Evolutionary conservation across 2,329 filamentous ascomycete species (phyloP).

Genomic region (Pleurostoma richardsiae): DNA sequence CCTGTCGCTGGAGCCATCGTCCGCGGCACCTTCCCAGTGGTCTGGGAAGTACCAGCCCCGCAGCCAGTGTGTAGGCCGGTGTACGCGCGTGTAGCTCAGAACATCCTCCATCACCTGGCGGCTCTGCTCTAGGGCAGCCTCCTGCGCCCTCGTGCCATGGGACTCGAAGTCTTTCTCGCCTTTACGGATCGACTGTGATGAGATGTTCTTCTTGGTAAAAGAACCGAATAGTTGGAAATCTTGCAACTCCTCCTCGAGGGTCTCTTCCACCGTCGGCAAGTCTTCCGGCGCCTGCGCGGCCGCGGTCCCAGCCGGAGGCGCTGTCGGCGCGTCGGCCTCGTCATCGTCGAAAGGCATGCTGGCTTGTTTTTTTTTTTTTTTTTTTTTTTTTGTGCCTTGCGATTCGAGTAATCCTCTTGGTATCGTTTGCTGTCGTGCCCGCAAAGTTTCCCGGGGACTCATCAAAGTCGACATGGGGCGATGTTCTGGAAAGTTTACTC

Average conservation of each 20-base stretch:
- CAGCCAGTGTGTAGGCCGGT: conserved; percentile 60
- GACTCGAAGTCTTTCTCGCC: conserved; percentile 98
- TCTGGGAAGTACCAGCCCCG: conserved; percentile 72
- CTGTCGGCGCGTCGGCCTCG: conserved; percentile 5
- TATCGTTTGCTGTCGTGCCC: not conserved
- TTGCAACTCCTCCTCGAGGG: conserved; percentile 73
- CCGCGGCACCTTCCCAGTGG: conserved; percentile 30
- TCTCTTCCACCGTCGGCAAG: conserved; percentile 42
- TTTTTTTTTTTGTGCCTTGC: not conserved
- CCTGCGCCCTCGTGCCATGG: conserved; percentile 80
- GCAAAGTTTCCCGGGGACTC: not conserved
- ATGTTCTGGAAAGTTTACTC: not conserved
- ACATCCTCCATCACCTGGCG: conserved; percentile 86
- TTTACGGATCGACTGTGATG: conserved; percentile 69
- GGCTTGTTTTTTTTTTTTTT: not conserved
- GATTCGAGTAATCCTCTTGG: not conserved
- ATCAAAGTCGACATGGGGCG: not conserved
- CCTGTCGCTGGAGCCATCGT: conserved; percentile 29
- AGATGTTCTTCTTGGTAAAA: conserved; percentile 43
- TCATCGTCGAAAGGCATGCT: conserved; percentile 22
- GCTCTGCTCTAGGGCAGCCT: conserved; percentile 71
- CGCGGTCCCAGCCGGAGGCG: conserved; percentile 11
- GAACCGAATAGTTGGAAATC: conserved; percentile 74
- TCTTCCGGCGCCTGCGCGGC: conserved; percentile 22
- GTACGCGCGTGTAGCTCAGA: conserved; percentile 69